phyloP scores from a whole-genome alignment of 2,329 filamentous ascomycete species.

The Phyllosticta paracitricarpa region DNA sequence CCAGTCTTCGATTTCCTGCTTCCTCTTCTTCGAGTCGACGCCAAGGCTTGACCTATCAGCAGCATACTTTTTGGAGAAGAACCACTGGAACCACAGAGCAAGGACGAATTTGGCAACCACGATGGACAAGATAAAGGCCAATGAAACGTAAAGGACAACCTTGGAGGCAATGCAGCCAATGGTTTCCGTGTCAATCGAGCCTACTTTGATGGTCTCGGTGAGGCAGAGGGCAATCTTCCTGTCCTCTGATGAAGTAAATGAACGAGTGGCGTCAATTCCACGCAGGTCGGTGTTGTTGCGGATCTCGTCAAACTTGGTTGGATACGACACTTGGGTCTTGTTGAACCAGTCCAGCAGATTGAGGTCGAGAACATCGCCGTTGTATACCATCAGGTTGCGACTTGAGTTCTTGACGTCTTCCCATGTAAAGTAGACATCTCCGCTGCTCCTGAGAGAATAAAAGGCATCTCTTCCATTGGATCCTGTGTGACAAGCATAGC shows the following conservation, averaged over 20 bases:
- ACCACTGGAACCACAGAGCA: slow-evolving; percentile 91
- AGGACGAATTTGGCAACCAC: slow-evolving; percentile 80
- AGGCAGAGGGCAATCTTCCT: slow-evolving; percentile 81
- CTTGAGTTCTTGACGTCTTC: slow-evolving; percentile 81
- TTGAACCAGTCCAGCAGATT: slow-evolving; percentile 89
- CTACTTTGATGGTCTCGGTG: slow-evolving; percentile 89
- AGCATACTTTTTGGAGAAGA: slow-evolving; percentile 76
- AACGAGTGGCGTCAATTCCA: slow-evolving; percentile 80
- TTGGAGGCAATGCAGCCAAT: slow-evolving; percentile 96
- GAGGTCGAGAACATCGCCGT: slow-evolving; percentile 84
- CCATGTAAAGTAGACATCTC: slow-evolving; percentile 95
- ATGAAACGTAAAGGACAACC: slow-evolving; percentile 88
- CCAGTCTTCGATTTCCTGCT: slow-evolving; percentile 96
- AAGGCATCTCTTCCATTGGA: slow-evolving; percentile 58
- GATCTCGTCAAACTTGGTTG: slow-evolving; percentile 69
- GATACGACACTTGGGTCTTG: slow-evolving; percentile 63
- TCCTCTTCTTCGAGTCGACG: slow-evolving; percentile 70
- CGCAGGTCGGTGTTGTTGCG: slow-evolving; percentile 60
- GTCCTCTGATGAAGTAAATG: slow-evolving; percentile 68
- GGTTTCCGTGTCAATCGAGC: slow-evolving; percentile 88
- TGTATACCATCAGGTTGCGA: slow-evolving; percentile 89
- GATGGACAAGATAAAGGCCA: slow-evolving; percentile 84
- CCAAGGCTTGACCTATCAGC: slow-evolving; percentile 74
- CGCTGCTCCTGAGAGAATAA: slow-evolving; percentile 59
- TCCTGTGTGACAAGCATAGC: slow-evolving; percentile 84